Conservation (phyloP, 2,329 filamentous ascomycete genomes). For the Ophiostoma australiae region DNA sequence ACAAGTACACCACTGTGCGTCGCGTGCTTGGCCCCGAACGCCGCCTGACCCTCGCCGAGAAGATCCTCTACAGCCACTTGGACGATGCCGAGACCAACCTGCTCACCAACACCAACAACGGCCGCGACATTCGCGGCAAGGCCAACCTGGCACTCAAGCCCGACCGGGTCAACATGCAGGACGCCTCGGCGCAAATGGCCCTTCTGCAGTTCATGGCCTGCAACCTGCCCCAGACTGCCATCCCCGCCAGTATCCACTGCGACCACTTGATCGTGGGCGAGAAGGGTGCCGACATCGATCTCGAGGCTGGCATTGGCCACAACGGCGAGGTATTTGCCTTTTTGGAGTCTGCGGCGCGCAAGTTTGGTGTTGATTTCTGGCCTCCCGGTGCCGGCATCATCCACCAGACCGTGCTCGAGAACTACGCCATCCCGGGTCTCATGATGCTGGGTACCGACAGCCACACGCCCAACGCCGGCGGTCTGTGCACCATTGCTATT, state of each 20-base stretch:
- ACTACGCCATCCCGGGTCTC: constrained; percentile 91
- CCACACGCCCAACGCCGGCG: constrained; percentile 96
- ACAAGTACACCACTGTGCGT: constrained; percentile 69
- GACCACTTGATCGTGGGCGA: constrained; percentile 98
- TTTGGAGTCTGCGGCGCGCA: constrained; percentile 83
- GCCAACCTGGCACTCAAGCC: constrained; percentile 96
- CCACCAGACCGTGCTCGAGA: constrained; percentile 95
- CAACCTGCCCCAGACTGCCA: constrained; percentile 78
- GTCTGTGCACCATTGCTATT: constrained; percentile 87
- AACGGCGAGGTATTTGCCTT: constrained; percentile 99
- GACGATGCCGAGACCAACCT: constrained; percentile 86
- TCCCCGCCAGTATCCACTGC: constrained; percentile 96
- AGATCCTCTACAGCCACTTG: constrained; percentile 95
- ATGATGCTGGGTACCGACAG: constrained; percentile 99
- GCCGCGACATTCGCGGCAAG: constrained; percentile 73
- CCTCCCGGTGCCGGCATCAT: constrained; percentile 91
- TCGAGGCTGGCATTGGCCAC: constrained; percentile 76
- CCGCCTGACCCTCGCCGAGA: constrained; percentile 84
- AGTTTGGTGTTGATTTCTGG: constrained; percentile 95
- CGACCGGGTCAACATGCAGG: constrained; percentile 97
- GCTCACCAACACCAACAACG: constrained; percentile 75
- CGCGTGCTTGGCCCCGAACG: constrained; percentile 59
- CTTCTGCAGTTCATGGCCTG: constrained; percentile 98
- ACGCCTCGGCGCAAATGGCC: constrained; percentile 97
- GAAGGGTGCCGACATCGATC: constrained; percentile 79